Base-by-base conservation (phyloP, 768 basidiomycete genomes). In the Boletus sp. region DNA sequence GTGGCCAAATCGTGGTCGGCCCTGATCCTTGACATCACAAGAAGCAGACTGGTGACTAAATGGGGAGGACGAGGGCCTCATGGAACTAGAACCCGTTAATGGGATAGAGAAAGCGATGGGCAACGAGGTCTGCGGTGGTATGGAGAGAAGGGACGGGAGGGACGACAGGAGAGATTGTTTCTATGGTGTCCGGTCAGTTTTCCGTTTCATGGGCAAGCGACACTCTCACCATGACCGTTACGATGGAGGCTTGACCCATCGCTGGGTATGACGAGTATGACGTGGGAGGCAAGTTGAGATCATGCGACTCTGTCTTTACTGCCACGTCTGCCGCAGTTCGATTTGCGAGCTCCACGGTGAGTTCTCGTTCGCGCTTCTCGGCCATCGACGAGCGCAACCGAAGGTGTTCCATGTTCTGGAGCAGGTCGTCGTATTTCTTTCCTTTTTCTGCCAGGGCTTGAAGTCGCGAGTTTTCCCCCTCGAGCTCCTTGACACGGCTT, bases 401-500 rank as follows among this genome's bases (percentile, higher is more conserved):
- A 63, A 91, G 81, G 57, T 79, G 77, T 62, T 90, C 87, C 57
- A 89, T 73, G 68, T 85, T 83, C 45, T 80, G 81, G 51, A 77
- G 64, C 49, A 84, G 75, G 14, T 76, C 74, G 35, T 72, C 71
- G 41, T 67, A 66, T 38, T 66, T 66, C 60, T 64, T 67, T 49
- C 74, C 74, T 40, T 68, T 73, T 66, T 82, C 79, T 55, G 85
- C 75, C 57, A 88, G 72, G 38, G 78, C 77, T 33, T 83, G 77
- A 50, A 93, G 83, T 38, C 85, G 78, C 41, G 82, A 85, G 62
- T 91, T 93, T 69, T 93, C 92, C 68, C 87, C 83, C 73, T 93
- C 91, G 30, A 93, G 77, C 66, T 90, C 87, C 57, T 83, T 82
- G 64, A 93, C 89, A 53, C 87, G 91, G 64, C 91, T 93, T 73